Evolutionary conservation across 345 rosid species (phyloP), one percentile per base, ranked within the genome.

Genomic region (Erysimum cheiranthoides): DNA sequence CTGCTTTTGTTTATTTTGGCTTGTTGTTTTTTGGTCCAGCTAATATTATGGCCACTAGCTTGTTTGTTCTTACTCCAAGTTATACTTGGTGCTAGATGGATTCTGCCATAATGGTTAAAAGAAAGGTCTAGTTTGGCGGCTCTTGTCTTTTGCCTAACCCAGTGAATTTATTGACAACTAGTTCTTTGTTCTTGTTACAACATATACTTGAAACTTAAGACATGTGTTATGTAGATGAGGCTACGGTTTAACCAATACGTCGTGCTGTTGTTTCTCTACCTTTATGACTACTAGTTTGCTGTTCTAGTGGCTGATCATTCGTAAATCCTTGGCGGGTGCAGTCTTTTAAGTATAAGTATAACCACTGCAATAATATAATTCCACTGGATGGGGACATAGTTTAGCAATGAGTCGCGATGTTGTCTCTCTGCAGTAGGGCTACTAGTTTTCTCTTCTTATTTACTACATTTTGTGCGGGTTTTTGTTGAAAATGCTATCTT

Each of bases 21-120:
- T 76, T 76, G 21, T 68, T 40, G 73, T 68, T 39, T 39, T 64
- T 52, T 53, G 57, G 72, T 35, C 57, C 47, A 52, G 46, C 64
- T 53, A 18, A 17, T 31, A 4, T 40, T 65, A 42, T 75, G 68
- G 34, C 68, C 62, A 75, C 8, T 42, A 68, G 74, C 49, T 68
- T 60, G 3, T 60, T 60, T 68, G 68, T 75, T 75, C 50, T 38
- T 60, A 71, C 76, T 47, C 59, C n/a, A 58, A 60, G 49, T n/a
- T 59, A 36, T 34, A 59, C 47, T 18, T 46, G 17, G 61, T 51
- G 39, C 27, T 53, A 36, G 66, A 8, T 75, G 21, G 47, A 21
- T 50, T 68, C 27, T 13, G 18, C 40, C 10, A n/a, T 21, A 0
- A 18, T 67, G 28, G 62, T 50, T 3, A 50, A 31, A 42, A 21